phyloP scores from a whole-genome alignment of 805 yeast species.

The Naumovozyma castellii region DNA sequence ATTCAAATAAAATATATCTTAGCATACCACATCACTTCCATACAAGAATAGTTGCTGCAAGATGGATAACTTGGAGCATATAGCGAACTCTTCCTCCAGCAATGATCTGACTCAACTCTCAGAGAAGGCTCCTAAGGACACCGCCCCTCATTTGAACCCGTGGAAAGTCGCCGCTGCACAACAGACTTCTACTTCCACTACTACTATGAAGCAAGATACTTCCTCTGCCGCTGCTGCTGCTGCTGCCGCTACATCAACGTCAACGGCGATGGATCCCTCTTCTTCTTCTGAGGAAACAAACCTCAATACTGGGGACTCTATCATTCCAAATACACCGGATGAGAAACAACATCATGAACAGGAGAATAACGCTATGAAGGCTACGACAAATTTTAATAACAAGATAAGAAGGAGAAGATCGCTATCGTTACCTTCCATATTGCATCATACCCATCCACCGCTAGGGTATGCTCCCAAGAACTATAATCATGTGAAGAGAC shows the following conservation, averaged over 20 bases:
- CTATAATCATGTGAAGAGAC: neutral
- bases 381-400: neutral
- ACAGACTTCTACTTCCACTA: no score
- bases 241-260: neutral
- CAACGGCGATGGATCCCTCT: no score
- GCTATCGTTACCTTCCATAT: neutral
- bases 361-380: neutral
- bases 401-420: neutral
- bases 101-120: neutral
- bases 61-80: neutral
- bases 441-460: no score
- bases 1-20: no score
- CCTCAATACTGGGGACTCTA: no score
- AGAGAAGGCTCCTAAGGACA: neutral
- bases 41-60: no score
- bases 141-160: neutral
- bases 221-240: neutral
- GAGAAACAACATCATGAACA: neutral
- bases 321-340: no score
- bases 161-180: no score
- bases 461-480: no score
- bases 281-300: no score
- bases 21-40: no score
- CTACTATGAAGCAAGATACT: neutral
- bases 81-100: neutral